Evolutionary conservation across 805 yeast species (phyloP), one percentile per base, ranked within the genome.

Genomic region (Wickerhamomyces hampshirensis): DNA sequence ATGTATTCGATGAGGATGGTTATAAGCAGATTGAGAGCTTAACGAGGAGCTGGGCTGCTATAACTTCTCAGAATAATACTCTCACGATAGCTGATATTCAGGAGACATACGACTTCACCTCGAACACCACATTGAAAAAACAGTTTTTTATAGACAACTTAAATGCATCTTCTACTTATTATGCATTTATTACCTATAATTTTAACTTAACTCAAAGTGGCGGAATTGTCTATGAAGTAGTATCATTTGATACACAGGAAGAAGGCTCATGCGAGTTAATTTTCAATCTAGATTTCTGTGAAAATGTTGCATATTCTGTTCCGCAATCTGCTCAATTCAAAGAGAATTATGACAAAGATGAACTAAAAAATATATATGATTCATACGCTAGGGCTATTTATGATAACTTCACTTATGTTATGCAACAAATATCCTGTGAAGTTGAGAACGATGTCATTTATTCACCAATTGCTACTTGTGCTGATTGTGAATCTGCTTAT

Each of bases 271-370:
- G 98, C 56, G 75, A 81, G 41, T 60, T 89, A 33, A 73, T 88
- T 13, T 86, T 75, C 55, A 83, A 76, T 40, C 65, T 91, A 40
- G 78, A 74, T 3, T 88, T 88, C 51, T 91, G 98, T 58, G 58
- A 68, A 21, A 73, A 75, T 31, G 94, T 91, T 17, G 93, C 96
- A 1, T 91, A 89, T 60, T 72, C 95, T 0, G 96, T 85, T 0
- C 98, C 98, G 0, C 67, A 63, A 19, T 58, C 73, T 1, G 42
- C 64, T 1, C 41, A 53, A 4, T 62, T 61, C 21, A 58, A 59
- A 2, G 42, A 48, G 4, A 54, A 53, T 24, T 60, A 59, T 14
- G 39, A 49, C 24, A 54, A 55, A 29, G 50, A 57, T 1, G 51
- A 60, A 5, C 54, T 80, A 21, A 65, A 68, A 2, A 24, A 45